phyloP scores from a whole-genome alignment of 805 yeast genomes.

The Lipomyces orientalis region DNA sequence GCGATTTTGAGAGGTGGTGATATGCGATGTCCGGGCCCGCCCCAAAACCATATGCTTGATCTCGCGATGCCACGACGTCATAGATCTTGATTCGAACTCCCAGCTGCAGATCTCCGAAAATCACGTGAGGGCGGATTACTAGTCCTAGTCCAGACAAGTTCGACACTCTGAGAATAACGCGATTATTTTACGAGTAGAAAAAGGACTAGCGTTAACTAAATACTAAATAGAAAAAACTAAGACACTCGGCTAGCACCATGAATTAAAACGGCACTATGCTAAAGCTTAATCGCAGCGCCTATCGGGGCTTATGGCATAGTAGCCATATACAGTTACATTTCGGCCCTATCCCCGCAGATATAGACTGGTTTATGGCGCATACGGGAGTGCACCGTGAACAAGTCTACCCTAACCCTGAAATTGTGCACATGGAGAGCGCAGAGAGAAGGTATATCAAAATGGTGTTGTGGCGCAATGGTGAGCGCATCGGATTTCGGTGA shows the following conservation, averaged over 20 bases:
- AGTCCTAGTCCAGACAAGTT: no score
- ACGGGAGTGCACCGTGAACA: no score
- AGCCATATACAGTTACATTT: neutral
- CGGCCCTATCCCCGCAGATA: neutral
- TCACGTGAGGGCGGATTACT: no score
- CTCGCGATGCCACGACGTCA: neutral
- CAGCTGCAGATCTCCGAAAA: neutral
- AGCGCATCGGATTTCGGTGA: slow-evolving; percentile 44
- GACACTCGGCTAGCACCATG: no score
- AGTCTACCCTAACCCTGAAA: neutral
- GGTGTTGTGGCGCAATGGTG: slow-evolving; percentile 45
- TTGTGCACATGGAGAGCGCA: neutral
- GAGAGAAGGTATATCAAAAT: neutral
- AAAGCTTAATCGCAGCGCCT: neutral
- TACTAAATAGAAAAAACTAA: no score
- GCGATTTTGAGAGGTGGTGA: neutral
- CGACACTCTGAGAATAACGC: neutral
- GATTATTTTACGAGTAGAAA: neutral
- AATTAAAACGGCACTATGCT: no score
- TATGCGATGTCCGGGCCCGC: neutral
- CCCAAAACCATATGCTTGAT: neutral
- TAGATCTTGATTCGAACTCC: neutral
- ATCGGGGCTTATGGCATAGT: neutral
- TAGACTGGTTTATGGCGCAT: neutral
- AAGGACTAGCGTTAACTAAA: no score